These are phyloP conservation scores for Teunomyces panamensis DNA, from an alignment of 805 yeast species.

Conservation along the genomic window DNA sequence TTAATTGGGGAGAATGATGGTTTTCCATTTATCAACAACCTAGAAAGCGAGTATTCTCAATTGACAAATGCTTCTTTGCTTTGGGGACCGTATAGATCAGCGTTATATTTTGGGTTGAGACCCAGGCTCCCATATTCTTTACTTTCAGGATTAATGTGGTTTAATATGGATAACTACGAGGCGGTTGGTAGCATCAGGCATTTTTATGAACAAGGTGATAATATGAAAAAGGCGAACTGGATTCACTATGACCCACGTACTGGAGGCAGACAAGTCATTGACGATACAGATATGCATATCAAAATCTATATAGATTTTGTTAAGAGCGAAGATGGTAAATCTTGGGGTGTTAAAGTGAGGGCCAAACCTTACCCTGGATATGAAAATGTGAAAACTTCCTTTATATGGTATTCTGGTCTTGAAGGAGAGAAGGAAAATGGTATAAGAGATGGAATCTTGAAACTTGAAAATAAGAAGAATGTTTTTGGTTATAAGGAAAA, in stretches of 20 bases:
- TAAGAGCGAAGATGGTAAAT: constrained; percentile 63
- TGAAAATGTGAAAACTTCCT: constrained; percentile 52
- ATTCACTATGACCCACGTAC: constrained; percentile 77
- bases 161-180: constrained; percentile 54
- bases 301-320: constrained; percentile 70
- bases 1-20: constrained; percentile 10
- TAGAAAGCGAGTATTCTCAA: constrained; percentile 10
- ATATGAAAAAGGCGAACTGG: constrained; percentile 79
- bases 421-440: constrained; percentile 48
- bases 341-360: constrained; percentile 77
- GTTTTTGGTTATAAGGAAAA: constrained; percentile 34
- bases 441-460: constrained; percentile 21
- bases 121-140: constrained; percentile 79
- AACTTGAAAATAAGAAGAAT: constrained; percentile 21
- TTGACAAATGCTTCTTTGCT: constrained; percentile 25
- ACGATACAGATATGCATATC: constrained; percentile 63
- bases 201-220: constrained; percentile 69
- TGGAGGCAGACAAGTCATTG: constrained; percentile 80
- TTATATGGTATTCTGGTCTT: constrained; percentile 76
- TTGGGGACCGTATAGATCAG: constrained; percentile 95
- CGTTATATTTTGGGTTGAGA: constrained; percentile 79
- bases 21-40: background rate
- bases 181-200: constrained; percentile 65
- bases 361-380: constrained; percentile 59
- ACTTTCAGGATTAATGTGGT: constrained; percentile 86